Conservation (phyloP, 768 basidiomycete species). For the Chalciporus sphaerocephalus region DNA sequence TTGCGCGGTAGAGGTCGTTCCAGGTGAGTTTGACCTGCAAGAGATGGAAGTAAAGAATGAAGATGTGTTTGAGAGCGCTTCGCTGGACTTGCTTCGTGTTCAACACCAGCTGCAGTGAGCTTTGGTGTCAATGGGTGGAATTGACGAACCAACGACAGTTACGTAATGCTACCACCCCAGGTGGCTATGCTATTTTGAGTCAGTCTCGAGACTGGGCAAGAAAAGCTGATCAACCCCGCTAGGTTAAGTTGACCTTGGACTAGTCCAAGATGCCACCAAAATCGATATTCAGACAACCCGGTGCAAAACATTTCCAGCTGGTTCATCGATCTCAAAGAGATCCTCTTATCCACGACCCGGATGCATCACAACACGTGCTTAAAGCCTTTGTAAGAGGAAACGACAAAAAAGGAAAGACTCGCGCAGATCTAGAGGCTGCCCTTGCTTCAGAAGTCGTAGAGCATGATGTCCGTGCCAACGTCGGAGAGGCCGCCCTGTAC, state of each 20-base stretch:
- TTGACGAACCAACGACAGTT: conserved; percentile 29
- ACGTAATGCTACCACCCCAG: conserved; percentile 20
- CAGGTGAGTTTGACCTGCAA: background rate
- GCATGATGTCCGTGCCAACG: conserved; percentile 47
- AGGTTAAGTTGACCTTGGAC: background rate
- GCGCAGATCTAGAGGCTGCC: conserved; percentile 69
- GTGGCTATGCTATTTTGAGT: conserved; percentile 10
- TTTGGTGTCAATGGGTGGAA: conserved; percentile 10
- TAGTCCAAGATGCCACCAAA: conserved; percentile 60
- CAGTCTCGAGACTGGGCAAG: too few relatives aligned
- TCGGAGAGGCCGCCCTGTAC: conserved; percentile 86
- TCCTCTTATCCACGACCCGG: conserved; percentile 90
- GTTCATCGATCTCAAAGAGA: conserved; percentile 95
- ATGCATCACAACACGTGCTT: conserved; percentile 84
- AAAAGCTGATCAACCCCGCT: background rate
- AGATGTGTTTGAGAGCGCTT: conserved; percentile 1
- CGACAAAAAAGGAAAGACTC: conserved; percentile 73
- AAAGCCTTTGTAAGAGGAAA: conserved; percentile 77
- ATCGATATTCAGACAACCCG: conserved; percentile 87
- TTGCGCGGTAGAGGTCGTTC: background rate
- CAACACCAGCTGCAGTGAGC: conserved; percentile 17
- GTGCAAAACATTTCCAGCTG: conserved; percentile 91
- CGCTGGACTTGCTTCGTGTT: conserved; percentile 17
- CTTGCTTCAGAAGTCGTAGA: conserved; percentile 47
- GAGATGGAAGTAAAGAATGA: conserved; percentile 4